A percentile compares a stretch with the other conserved stretches of the same genome.
Evolutionary conservation across 1,139 yeast species (phyloP).

Genomic region (Debaryomyces fabryi): DNA sequence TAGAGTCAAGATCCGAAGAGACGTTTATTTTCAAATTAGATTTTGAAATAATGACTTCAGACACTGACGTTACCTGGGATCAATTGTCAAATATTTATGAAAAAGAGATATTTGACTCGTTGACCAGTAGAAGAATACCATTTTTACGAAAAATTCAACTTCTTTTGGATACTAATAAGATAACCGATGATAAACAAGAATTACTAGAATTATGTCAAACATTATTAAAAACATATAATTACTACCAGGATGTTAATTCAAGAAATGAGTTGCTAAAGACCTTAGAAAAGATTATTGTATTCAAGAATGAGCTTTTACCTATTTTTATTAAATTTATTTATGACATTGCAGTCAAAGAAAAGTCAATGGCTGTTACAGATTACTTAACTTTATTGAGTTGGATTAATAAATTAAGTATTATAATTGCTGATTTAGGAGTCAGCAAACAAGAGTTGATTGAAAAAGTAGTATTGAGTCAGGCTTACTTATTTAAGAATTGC

Average conservation of each 20-base stretch:
- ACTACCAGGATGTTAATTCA: constrained; percentile 54
- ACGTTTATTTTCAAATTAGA: constrained; percentile 2
- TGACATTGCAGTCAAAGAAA: constrained; percentile 33
- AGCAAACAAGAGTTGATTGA: constrained; percentile 15
- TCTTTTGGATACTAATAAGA: constrained; percentile 16
- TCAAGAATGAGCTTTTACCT: constrained; percentile 34
- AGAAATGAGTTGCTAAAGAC: constrained; percentile 42
- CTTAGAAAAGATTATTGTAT: constrained; percentile 35
- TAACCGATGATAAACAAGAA: constrained; percentile 20
- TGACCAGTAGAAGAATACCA: constrained; percentile 37
- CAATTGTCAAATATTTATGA: constrained; percentile 23
- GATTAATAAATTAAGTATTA: constrained; percentile 35
- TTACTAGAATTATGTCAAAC: constrained; percentile 24
- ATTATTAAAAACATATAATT: constrained; percentile 49
- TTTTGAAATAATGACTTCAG: constrained; percentile 8
- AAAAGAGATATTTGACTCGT: constrained; percentile 33
- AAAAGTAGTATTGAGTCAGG: constrained; percentile 23
- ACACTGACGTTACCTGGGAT: constrained; percentile 23
- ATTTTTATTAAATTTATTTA: constrained; percentile 40
- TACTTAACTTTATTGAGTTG: constrained; percentile 60
- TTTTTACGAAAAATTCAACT: constrained; percentile 23
- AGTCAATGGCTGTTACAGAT: constrained; percentile 54
- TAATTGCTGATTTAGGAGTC: constrained; percentile 24
- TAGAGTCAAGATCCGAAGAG: not conserved
- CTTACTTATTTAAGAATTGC: constrained; percentile 24